Base-by-base conservation (phyloP, 768 basidiomycete genomes). In the Hydnum rufescens region DNA sequence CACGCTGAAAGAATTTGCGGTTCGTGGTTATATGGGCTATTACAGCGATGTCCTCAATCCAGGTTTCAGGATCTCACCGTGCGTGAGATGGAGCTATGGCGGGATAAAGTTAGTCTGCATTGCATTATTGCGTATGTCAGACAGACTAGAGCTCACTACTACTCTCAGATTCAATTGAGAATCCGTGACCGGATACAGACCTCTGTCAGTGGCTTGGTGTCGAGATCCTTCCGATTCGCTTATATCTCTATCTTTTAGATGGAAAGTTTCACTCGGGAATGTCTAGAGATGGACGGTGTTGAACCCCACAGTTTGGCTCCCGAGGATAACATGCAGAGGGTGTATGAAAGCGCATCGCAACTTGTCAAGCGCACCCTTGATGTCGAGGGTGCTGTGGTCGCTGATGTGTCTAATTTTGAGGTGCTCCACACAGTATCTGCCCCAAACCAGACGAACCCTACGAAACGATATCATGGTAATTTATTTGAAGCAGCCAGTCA, bases 41-140 rank as follows among this genome's bases (percentile, higher is more conserved):
- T 26, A 23, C 43, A 8, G 18, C 19, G 36, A 32, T 49, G 36
- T 39, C 39, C 44, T 42, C 58, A 19, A 62, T 18, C 4, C 18
- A 22, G 47, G 26, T 51, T 16, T 13, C 29, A 71, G 71, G 87
- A 85, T 2, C 80, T 96, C 53, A 80, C 81, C 18, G 86, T 95
- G 81, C 76, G 92, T 32, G 92, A 96, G 64, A 78, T 96, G 78
- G 92, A 95, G 62, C 68, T 95, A 2, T 95, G 89, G 89, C 70
- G 81, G 54, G 90, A 95, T 64, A 93, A 95, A 71, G 84, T 83
- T 53, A 49, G 13, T 22, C 25, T 25, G 44, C 23, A 16, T 25
- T 1, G 13, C 23, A 47, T 47, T 2, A 39, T 13, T 13, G 44
- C 13, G 23, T 47, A 47, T 25, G 44, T 13, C 36, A 39, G 29